These are phyloP conservation scores for Sonneratia alba DNA, from an alignment of 345 rosid genomes.

Conservation along the genomic window DNA sequence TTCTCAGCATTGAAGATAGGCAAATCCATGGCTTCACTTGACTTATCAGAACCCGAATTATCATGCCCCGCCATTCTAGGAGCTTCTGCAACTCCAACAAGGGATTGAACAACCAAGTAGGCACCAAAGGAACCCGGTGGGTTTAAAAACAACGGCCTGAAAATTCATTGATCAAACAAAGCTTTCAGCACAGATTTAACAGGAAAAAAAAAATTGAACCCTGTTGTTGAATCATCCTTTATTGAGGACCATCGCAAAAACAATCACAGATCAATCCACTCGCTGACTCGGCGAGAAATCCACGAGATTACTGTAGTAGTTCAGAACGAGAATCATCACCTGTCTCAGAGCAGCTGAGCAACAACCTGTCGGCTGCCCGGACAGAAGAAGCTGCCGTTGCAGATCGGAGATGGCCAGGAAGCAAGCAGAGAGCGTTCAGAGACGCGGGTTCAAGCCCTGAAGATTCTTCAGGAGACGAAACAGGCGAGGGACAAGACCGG, in stretches of 20 bases:
- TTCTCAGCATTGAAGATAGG: slow-evolving; percentile 67
- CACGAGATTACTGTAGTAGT: no score
- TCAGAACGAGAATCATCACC: no score
- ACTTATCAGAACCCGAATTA: slow-evolving; percentile 47
- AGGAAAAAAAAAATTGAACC: no score
- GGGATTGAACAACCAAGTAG: not conserved
- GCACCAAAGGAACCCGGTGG: not conserved
- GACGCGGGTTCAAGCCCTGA: not conserved
- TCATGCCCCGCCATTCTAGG: slow-evolving; percentile 37
- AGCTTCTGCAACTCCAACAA: not conserved
- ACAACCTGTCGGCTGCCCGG: no score
- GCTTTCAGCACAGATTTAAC: not conserved
- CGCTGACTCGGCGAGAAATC: no score
- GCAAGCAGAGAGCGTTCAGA: no score
- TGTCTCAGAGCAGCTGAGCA: no score
- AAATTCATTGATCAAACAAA: not conserved
- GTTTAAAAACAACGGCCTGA: not conserved
- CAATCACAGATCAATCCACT: no score
- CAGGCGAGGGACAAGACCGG: not conserved
- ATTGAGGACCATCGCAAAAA: no score
- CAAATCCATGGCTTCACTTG: slow-evolving; percentile 52
- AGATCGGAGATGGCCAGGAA: no score
- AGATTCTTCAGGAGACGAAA: not conserved
- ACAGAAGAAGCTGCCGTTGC: no score
- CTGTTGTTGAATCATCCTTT: no score